These are phyloP conservation scores for Tribonema minus DNA, from an alignment of 108 stramenopile genomes.

Conservation along the genomic window DNA sequence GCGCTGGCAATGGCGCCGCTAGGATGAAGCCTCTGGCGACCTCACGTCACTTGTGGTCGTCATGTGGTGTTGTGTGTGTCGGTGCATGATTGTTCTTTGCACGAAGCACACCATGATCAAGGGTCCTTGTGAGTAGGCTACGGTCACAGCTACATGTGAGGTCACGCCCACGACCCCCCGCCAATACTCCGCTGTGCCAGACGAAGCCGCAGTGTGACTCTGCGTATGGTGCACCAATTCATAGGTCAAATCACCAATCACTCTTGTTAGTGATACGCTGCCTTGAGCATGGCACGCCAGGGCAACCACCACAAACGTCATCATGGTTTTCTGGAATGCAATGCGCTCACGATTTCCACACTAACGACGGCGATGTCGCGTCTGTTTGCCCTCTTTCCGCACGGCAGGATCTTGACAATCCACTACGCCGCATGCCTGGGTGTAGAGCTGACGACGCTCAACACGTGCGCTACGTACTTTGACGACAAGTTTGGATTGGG, in stretches of 20 bases:
- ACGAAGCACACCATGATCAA: no score
- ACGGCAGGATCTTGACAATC: constrained; percentile 72
- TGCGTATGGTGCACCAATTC: not conserved
- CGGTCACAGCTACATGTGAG: no score
- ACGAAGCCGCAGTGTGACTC: no score
- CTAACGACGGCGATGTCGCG: not conserved
- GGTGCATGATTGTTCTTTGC: no score
- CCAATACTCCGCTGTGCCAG: no score
- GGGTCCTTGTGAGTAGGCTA: no score
- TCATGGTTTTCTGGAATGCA: no score
- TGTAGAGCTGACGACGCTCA: constrained; percentile 82
- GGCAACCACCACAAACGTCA: no score
- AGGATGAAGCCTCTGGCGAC: not conserved
- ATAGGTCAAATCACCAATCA: not conserved
- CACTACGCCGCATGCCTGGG: constrained; percentile 86
- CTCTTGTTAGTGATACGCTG: no score
- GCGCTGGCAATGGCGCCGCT: not conserved
- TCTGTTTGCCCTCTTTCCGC: not conserved
- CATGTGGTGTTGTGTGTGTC: no score
- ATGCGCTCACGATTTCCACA: not conserved
- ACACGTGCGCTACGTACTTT: constrained; percentile 77
- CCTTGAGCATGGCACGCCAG: no score
- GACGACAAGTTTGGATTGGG: constrained; percentile 63
- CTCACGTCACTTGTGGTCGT: not conserved
- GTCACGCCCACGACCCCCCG: no score